phyloP scores from a whole-genome alignment of 352 stramenopile genomes.

The Phytophthora tentaculata region DNA sequence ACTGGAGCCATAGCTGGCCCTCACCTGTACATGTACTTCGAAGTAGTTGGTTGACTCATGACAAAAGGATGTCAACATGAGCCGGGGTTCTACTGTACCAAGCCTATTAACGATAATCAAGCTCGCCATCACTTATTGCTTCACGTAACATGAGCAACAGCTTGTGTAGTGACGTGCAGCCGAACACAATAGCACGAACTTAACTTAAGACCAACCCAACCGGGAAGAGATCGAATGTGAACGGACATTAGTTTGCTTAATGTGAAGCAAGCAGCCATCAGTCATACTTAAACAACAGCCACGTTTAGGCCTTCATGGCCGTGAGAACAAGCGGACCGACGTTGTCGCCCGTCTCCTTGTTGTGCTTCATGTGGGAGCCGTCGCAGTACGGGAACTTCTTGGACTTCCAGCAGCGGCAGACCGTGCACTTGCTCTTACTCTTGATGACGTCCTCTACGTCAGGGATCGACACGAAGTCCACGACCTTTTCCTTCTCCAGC shows the following conservation, averaged over 20 bases:
- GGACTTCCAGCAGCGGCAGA: slow-evolving; percentile 90
- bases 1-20: too few relatives aligned
- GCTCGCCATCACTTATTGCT: slow-evolving; percentile 8
- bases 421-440: slow-evolving; percentile 83
- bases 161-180: not conserved
- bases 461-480: slow-evolving; percentile 64
- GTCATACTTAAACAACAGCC: slow-evolving; percentile 34
- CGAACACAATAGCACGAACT: slow-evolving; percentile 10
- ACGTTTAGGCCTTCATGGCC: slow-evolving; percentile 48
- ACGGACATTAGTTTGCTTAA: slow-evolving; percentile 33
- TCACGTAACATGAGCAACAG: slow-evolving; percentile 3
- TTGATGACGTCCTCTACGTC: slow-evolving; percentile 83
- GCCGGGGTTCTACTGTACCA: not conserved
- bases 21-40: too few relatives aligned
- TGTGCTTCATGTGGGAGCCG: slow-evolving; percentile 84
- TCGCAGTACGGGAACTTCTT: slow-evolving; percentile 90
- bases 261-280: slow-evolving; percentile 30
- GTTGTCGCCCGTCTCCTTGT: slow-evolving; percentile 89
- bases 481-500: slow-evolving; percentile 86
- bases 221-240: slow-evolving; percentile 2
- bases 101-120: slow-evolving; percentile 12
- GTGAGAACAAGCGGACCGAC: slow-evolving; percentile 78
- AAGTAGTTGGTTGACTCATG: not conserved
- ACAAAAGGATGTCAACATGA: not conserved
- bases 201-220: not conserved